phyloP scores from a whole-genome alignment of 2,329 filamentous ascomycete species.

The Sporothrix inflata region DNA sequence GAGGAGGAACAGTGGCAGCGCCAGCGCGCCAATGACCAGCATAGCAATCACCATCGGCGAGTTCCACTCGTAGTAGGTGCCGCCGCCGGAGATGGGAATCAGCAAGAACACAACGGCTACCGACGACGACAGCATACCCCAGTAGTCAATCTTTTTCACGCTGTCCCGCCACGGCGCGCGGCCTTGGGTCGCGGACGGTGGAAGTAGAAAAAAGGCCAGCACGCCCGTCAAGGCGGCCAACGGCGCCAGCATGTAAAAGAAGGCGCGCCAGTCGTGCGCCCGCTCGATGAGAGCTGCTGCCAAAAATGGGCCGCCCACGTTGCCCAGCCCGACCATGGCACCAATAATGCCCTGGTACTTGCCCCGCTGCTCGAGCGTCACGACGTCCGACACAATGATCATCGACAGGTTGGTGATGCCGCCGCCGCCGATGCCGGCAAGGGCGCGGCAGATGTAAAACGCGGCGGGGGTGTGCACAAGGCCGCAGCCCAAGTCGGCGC shows the following conservation, averaged over 20 bases:
- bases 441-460: conserved; percentile 63
- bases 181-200: conserved; percentile 38
- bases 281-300: conserved; percentile 44
- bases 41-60: conserved; percentile 64
- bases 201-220: conserved; percentile 44
- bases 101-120: conserved; percentile 61
- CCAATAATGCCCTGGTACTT: conserved; percentile 55
- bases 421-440: conserved; percentile 64
- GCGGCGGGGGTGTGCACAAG: conserved; percentile 59
- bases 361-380: conserved; percentile 61
- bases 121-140: conserved; percentile 58
- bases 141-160: conserved; percentile 61
- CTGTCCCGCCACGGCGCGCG: conserved; percentile 43
- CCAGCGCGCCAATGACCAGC: conserved; percentile 43
- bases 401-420: conserved; percentile 62
- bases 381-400: conserved; percentile 65
- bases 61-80: conserved; percentile 59
- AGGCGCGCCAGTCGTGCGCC: conserved; percentile 45
- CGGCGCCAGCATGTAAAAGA: conserved; percentile 55
- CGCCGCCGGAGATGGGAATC: conserved; percentile 63
- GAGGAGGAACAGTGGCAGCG: conserved; percentile 28
- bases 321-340: conserved; percentile 47
- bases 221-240: conserved; percentile 48
- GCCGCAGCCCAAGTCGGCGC: conserved; percentile 63
- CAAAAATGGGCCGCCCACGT: conserved; percentile 49